Conservation (phyloP, 164 flowering plant species). For the Piper longum region DNA sequence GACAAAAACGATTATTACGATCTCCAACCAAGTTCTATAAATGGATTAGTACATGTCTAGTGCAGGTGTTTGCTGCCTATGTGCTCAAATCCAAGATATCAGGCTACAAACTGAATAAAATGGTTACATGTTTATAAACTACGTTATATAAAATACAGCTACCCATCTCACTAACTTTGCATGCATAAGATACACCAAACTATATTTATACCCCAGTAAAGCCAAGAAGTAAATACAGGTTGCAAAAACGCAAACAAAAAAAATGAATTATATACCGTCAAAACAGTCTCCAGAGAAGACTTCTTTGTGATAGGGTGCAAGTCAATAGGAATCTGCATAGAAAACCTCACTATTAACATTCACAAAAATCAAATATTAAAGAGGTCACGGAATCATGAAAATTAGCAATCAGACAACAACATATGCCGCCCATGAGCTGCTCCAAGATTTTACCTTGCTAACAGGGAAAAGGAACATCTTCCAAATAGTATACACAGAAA, state of each 20-base stretch:
- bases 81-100: no score
- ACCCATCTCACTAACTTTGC: neutral
- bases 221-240: neutral
- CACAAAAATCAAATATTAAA: neutral
- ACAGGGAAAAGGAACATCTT: no score
- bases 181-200: neutral
- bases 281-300: constrained; percentile 90
- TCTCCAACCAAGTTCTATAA: no score
- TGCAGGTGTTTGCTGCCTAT: no score
- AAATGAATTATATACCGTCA: constrained; percentile 51
- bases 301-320: constrained; percentile 84
- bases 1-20: neutral
- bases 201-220: neutral
- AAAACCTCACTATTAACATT: neutral
- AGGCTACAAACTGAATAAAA: no score
- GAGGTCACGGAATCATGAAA: neutral
- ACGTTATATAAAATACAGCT: neutral
- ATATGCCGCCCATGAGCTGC: no score
- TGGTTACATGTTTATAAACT: no score
- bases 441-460: no score
- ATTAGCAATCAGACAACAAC: neutral
- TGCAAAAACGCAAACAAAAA: no score
- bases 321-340: constrained; percentile 82
- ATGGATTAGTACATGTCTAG: no score
- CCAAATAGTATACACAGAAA: no score